Evolutionary conservation across 2,329 filamentous ascomycete species (phyloP), one percentile per base, ranked within the genome.

Genomic region (Exophiala lecanii-corni): DNA sequence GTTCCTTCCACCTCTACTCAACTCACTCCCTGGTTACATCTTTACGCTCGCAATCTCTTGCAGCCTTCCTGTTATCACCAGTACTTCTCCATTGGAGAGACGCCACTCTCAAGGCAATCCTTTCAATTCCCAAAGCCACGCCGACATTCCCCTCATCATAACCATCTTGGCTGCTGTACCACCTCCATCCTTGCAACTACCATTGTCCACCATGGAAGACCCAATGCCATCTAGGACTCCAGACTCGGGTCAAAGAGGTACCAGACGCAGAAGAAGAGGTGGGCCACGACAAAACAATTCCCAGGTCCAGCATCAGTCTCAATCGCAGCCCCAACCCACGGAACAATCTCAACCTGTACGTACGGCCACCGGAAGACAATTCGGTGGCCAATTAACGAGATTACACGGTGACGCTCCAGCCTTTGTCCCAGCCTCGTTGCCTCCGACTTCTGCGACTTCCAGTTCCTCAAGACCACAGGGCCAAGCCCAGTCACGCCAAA

Each of bases 331-430:
- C 36, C 33, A 38, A 41, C 23, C 23, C 6, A 26, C 6, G 6
- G 7, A 6, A 7, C 23, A 26, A 26, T 12, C 23, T 26, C 30
- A 13, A n/a, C 46, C 41, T 16, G 23, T 33, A 2, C 40, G 44
- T 35, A 41, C n/a, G 17, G 36, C 42, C 17, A 46, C 41, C 17
- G 50, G 41, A 20, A 49, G 52, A 42, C 36, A 44, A 19, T 57
- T 57, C 45, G 53, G 54, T 42, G 55, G 55, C 35, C 54, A 51
- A 26, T 47, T 57, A 23, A 57, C 55, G 17, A 41, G 43, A 43
- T 42, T 57, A n/a, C 40, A 55, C 17, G 59, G 62, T 9, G 61
- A 68, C 59, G 67, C 66, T 15, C 63, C 65, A n/a, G 61, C 54
- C 12, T 70, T 71, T 47, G 59, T 70, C 10, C 68, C 68, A 5